A percentile compares a stretch with the other conserved stretches of the same genome.
These are phyloP conservation scores for Paramecium pentaurelia DNA, from an alignment of 73 alveolate genomes.

Conservation along the genomic window DNA sequence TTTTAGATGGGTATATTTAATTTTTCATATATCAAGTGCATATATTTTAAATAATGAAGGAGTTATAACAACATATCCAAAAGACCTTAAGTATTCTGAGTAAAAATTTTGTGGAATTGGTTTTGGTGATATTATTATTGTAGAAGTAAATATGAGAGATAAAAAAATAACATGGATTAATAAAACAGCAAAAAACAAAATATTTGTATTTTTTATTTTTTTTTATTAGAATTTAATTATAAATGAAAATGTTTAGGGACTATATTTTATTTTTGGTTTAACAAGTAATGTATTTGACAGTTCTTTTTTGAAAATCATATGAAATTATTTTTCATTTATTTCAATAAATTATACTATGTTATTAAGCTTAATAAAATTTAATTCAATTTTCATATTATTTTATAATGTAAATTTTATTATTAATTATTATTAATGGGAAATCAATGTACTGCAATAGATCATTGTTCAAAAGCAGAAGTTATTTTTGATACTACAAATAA, in stretches of 20 bases:
- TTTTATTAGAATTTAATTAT: background rate
- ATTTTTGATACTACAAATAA: background rate
- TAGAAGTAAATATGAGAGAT: background rate
- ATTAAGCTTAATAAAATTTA: background rate
- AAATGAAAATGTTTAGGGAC: background rate
- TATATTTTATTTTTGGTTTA: background rate
- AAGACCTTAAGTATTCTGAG: background rate
- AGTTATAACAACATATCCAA: background rate
- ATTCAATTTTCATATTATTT: background rate
- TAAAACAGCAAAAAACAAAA: background rate
- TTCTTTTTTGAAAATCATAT: background rate
- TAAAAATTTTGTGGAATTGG: background rate
- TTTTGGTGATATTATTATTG: background rate
- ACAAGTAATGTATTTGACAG: background rate
- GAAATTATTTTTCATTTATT: background rate
- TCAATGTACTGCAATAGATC: slow-evolving; percentile 39
- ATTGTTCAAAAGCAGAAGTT: slow-evolving; percentile 38
- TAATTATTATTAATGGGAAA: slow-evolving; percentile 6
- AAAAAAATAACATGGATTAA: background rate
- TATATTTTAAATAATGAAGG: background rate
- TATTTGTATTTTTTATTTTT: background rate
- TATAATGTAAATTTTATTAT: background rate
- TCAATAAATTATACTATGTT: background rate
- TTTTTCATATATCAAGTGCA: background rate
- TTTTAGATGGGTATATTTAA: background rate